Conservation (phyloP, 106 monocot genomes). For the Phalaenopsis aphrodite region DNA sequence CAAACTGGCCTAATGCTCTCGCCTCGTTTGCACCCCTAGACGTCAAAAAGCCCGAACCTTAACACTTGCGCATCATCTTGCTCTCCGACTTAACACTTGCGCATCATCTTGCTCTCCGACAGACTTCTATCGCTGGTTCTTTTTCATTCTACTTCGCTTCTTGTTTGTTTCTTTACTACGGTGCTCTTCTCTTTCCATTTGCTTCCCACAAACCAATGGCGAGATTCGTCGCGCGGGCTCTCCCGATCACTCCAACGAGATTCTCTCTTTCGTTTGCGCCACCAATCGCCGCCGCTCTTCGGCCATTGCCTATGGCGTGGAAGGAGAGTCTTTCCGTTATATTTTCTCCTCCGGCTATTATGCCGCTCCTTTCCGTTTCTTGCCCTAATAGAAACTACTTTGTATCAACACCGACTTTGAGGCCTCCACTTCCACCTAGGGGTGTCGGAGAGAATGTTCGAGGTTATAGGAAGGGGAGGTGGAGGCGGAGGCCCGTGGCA, state of each 20-base stretch:
- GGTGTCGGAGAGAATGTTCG: slow-evolving; percentile 11
- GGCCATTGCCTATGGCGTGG: background rate
- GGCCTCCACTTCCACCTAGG: background rate
- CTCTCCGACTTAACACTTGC: too few relatives aligned
- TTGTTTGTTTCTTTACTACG: background rate
- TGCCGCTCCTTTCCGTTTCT: slow-evolving; percentile 7
- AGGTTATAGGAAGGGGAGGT: slow-evolving; percentile 9
- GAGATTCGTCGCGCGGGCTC: background rate
- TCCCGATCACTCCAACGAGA: background rate
- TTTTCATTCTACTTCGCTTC: background rate
- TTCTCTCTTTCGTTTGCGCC: background rate
- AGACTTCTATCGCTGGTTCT: background rate
- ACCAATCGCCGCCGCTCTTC: background rate
- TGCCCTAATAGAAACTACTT: background rate
- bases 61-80: too few relatives aligned
- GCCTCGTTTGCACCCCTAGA: too few relatives aligned
- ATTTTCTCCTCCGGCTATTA: background rate
- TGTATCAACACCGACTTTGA: background rate
- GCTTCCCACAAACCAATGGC: slow-evolving; percentile 7
- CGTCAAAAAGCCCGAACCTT: too few relatives aligned
- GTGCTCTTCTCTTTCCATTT: background rate
- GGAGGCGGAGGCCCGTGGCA: slow-evolving; percentile 18
- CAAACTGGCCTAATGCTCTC: too few relatives aligned
- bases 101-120: too few relatives aligned
- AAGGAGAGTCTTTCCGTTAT: background rate